These are phyloP conservation scores for Marvania coccoides DNA, from an alignment of 139 green algal species.

Conservation along the genomic window DNA sequence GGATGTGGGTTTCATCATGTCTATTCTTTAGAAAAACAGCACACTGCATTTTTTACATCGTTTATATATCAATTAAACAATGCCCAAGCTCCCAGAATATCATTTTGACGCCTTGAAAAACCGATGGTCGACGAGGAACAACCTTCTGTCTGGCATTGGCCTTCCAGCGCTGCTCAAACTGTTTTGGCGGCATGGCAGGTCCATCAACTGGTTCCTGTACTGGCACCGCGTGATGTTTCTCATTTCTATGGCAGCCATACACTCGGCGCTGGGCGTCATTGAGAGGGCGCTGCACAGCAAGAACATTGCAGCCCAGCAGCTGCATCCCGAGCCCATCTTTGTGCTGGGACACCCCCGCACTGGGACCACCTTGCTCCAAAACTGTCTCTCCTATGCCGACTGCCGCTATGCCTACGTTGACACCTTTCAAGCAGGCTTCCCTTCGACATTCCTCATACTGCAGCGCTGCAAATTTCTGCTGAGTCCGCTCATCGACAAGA, in stretches of 20 bases:
- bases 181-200: slow-evolving; percentile 11
- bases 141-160: slow-evolving; percentile 33
- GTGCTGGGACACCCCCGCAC: slow-evolving; percentile 51
- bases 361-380: slow-evolving; percentile 68
- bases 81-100: background rate
- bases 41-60: too few relatives aligned
- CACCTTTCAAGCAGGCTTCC: slow-evolving; percentile 58
- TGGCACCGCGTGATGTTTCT: slow-evolving; percentile 50
- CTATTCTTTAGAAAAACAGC: too few relatives aligned
- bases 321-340: slow-evolving; percentile 48
- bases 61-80: too few relatives aligned
- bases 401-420: slow-evolving; percentile 38
- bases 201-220: slow-evolving; percentile 33
- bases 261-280: slow-evolving; percentile 26
- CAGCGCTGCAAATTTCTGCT: slow-evolving; percentile 26
- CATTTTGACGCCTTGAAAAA: background rate
- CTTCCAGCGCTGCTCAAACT: slow-evolving; percentile 26
- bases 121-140: slow-evolving; percentile 9
- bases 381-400: slow-evolving; percentile 43
- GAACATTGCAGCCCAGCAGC: slow-evolving; percentile 4
- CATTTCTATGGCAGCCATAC: slow-evolving; percentile 37
- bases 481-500: slow-evolving; percentile 31
- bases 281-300: slow-evolving; percentile 37
- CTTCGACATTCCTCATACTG: slow-evolving; percentile 44
- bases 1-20: too few relatives aligned